Evolutionary conservation across 106 monocot genomes (phyloP).

Genomic region (Allium fistulosum): DNA sequence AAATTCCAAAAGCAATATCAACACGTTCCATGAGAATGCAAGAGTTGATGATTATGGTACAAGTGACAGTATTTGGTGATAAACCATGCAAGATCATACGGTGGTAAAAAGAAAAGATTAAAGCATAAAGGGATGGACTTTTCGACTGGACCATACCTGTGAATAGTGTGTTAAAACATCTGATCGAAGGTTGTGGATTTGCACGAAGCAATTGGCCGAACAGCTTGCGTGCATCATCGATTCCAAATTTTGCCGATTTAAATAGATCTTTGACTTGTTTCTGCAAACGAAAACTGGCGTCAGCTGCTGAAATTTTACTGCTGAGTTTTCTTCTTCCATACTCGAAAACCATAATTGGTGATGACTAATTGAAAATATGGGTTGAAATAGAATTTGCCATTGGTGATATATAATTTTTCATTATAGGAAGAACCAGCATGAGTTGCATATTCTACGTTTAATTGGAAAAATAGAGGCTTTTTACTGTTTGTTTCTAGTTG

Average conservation of each 20-base stretch:
- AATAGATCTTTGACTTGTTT: too few species aligned
- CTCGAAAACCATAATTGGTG: too few species aligned
- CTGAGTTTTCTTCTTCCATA: too few species aligned
- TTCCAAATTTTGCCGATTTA: background rate
- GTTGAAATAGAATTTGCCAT: too few species aligned
- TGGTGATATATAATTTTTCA: too few species aligned
- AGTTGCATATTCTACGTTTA: too few species aligned
- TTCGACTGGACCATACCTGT: background rate
- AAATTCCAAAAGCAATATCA: constrained; percentile 13
- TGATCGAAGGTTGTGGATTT: constrained; percentile 11
- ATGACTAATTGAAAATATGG: too few species aligned
- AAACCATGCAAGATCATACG: constrained; percentile 3
- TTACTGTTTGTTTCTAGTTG: too few species aligned
- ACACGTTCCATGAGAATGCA: constrained; percentile 11
- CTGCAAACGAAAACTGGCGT: too few species aligned
- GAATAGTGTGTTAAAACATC: constrained; percentile 6
- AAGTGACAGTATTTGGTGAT: constrained; percentile 10
- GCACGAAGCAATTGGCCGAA: constrained; percentile 6
- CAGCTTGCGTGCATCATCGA: constrained; percentile 1
- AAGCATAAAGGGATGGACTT: background rate
- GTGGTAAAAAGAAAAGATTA: constrained; percentile 3
- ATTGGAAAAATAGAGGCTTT: too few species aligned
- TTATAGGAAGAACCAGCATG: too few species aligned
- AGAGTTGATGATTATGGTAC: constrained; percentile 10
- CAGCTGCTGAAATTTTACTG: too few species aligned